phyloP scores from a whole-genome alignment of 108 stramenopile species.

The Aurantiochytrium sp. region DNA sequence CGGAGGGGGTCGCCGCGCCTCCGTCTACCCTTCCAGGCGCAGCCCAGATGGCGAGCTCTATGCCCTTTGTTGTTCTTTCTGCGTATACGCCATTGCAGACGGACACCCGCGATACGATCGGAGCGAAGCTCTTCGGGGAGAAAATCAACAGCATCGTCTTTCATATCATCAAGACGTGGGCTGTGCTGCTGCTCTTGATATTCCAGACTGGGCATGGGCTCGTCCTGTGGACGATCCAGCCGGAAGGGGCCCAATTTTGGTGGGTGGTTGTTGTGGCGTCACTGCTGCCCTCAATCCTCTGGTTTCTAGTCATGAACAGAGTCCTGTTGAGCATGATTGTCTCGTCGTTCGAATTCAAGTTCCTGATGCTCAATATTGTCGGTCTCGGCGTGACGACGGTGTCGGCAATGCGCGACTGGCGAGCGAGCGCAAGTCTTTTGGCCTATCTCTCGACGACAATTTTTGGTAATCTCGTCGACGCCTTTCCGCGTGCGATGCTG shows the following conservation, averaged over 20 bases:
- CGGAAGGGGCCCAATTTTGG: not conserved
- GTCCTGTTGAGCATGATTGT: not conserved
- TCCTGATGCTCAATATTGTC: not conserved
- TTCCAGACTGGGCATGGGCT: not conserved
- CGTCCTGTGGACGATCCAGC: not conserved
- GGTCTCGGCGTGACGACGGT: not conserved
- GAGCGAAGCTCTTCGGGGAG: too few relatives aligned
- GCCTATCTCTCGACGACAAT: not conserved
- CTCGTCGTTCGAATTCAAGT: not conserved
- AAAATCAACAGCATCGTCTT: too few relatives aligned
- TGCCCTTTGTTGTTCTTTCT: too few relatives aligned
- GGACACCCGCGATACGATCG: too few relatives aligned
- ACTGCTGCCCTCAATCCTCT: not conserved
- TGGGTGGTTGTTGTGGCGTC: not conserved
- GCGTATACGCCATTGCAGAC: too few relatives aligned
- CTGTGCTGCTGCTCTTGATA: too few relatives aligned
- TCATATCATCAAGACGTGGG: too few relatives aligned
- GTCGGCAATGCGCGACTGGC: not conserved
- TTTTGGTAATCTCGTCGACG: not conserved
- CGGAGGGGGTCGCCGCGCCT: too few relatives aligned
- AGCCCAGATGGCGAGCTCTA: too few relatives aligned
- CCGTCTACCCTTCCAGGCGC: too few relatives aligned
- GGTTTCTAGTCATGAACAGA: not conserved
- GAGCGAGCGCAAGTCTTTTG: not conserved
- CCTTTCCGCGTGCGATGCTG: not conserved